Evolutionary conservation across 2,329 filamentous ascomycete species (phyloP), one percentile per base, ranked within the genome.

Genomic region (Cladosporium oxysporum): DNA sequence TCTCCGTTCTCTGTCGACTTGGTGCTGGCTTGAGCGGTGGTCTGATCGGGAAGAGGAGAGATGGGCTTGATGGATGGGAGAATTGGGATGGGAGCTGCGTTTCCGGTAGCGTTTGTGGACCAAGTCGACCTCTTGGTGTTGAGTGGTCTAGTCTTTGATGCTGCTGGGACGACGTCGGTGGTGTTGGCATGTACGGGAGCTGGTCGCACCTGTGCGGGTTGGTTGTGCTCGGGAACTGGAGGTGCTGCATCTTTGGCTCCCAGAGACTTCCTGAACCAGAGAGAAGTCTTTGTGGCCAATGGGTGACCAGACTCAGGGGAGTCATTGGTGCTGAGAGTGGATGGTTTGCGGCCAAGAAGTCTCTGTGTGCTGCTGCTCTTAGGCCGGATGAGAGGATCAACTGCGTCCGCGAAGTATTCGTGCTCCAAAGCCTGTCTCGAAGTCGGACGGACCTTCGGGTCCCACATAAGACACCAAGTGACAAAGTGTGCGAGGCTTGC

Each of bases 381-480:
- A n/a, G 94, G 93, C 64, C 93, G 85, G 12, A 59, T 66, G 63
- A 97, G 81, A 16, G 95, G 95, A 77, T 99, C 95, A 60, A 96
- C 88, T 1, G 95, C 95, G 80, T 98, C 95, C 37, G 85, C 79
- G 74, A 99, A 99, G 79, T 96, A 99, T 71, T 97, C 94, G 77
- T 99, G 95, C 47, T 91, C 91, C 70, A 99, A 82, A n/a, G 95
- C 94, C 79, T 99, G 93, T 0, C 90, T 89, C 1, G 94, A 97
- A 4, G 93, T 98, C 53, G 95, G 95, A 67, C 95, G 87, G 74
- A 83, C 88, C 82, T 93, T 96, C 12, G 95, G 95, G 78, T 99
- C 95, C 95, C 95, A 99, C 91, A 98, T 95, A 71, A 99, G 80
- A 79, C 95, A 99, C 93, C 93, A 97, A 18, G 95, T 99, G 66